phyloP scores from a whole-genome alignment of 257 asterid genomes.

The Nicotiana otophora region DNA sequence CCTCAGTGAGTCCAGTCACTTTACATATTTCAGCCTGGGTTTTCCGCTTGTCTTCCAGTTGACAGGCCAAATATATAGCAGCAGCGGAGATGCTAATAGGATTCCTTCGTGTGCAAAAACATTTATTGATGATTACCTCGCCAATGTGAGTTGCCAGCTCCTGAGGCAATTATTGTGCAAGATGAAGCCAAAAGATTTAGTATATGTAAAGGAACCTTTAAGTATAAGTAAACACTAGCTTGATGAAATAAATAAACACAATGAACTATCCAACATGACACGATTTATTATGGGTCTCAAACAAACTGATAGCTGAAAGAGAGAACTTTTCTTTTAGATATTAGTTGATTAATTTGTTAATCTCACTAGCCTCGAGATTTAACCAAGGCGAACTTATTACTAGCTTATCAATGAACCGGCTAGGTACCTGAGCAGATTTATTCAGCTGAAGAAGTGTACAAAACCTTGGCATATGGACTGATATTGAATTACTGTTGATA shows the following conservation, averaged over 20 bases:
- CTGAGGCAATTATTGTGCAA: slow-evolving; percentile 30
- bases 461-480: slow-evolving; percentile 98
- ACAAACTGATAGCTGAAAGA: neutral
- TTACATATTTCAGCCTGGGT: slow-evolving; percentile 98
- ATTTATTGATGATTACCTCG: slow-evolving; percentile 90
- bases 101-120: slow-evolving; percentile 96
- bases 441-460: slow-evolving; percentile 98
- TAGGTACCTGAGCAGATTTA: slow-evolving; percentile 96
- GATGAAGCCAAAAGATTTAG: neutral
- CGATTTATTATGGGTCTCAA: neutral
- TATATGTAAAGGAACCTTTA: neutral
- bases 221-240: neutral
- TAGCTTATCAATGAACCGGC: neutral
- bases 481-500: slow-evolving; percentile 91
- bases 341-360: slow-evolving; percentile 3
- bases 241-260: neutral
- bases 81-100: slow-evolving; percentile 99
- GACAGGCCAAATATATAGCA: slow-evolving; percentile 95
- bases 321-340: neutral
- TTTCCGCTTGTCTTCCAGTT: slow-evolving; percentile 91
- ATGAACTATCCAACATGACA: neutral
- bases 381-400: slow-evolving; percentile 1
- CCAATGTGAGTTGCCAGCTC: slow-evolving; percentile 99
- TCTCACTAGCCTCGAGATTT: neutral
- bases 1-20: slow-evolving; percentile 97